Evolutionary conservation across 176 grass and related monocot genomes (phyloP).

Genomic region (Musa beccarii): DNA sequence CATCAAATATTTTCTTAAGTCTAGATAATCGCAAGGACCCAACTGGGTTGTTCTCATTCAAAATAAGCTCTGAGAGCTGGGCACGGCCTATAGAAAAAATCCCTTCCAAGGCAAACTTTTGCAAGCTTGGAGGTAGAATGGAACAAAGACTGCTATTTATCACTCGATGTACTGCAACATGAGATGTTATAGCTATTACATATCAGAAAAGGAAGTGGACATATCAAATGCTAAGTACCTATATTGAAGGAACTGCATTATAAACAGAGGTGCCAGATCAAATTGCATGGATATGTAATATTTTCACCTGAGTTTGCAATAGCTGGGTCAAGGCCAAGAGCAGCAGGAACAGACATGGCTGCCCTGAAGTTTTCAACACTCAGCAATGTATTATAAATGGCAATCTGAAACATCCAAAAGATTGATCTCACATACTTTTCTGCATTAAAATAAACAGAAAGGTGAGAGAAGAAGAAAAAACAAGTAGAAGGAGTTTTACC

Average conservation of each 20-base stretch:
- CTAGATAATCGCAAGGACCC: slow-evolving; percentile 57
- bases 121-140: slow-evolving; percentile 54
- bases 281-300: background rate
- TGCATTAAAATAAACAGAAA: slow-evolving; percentile 1
- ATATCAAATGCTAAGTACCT: slow-evolving; percentile 12
- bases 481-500: slow-evolving; percentile 41
- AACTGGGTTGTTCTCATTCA: slow-evolving; percentile 78
- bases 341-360: slow-evolving; percentile 82
- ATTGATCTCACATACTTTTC: slow-evolving; percentile 7
- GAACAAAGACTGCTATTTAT: slow-evolving; percentile 68
- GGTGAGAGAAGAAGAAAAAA: slow-evolving; percentile 16
- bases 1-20: slow-evolving; percentile 73
- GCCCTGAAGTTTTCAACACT: slow-evolving; percentile 89
- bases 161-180: slow-evolving; percentile 53
- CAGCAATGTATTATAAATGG: slow-evolving; percentile 74
- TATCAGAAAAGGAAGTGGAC: slow-evolving; percentile 7
- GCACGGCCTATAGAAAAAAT: slow-evolving; percentile 74
- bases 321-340: slow-evolving; percentile 84
- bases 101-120: slow-evolving; percentile 60
- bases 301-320: slow-evolving; percentile 82
- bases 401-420: slow-evolving; percentile 61
- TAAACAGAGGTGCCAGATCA: background rate
- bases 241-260: slow-evolving; percentile 10
- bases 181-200: background rate
- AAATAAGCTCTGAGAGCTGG: slow-evolving; percentile 75